Evolutionary conservation across 2,329 filamentous ascomycete genomes (phyloP), one percentile per base, ranked within the genome.

Genomic region (Hypoxylon sp.): DNA sequence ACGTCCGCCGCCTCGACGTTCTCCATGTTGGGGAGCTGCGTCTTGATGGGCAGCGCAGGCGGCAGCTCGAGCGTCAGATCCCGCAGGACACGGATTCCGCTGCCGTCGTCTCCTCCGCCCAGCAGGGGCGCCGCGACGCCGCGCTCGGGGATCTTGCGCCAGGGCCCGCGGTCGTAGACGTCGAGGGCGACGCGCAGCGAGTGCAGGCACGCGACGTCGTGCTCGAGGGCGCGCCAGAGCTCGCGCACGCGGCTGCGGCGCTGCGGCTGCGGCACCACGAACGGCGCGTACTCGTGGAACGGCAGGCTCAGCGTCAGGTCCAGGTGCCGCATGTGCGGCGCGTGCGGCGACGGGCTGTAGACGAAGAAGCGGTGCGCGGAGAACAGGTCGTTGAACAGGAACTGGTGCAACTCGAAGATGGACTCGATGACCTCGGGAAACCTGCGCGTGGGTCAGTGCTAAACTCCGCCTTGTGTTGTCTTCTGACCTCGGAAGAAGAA

Each of bases 401-500:
- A 65, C 21, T 65, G 67, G 45, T 73, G 69, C 3, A 57, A 67
- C 48, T 73, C 69, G 15, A 73, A 62, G 17, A 72, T 70, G 3
- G 71, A 72, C 18, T 67, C 63, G 20, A 71, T 48, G 8, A 70
- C 66, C 59, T 73, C 71, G 17, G 69, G 70, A 48, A 72, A 69
- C 67, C 71, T 73, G 56, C 4, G 38, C 2, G 37, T 8, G 4
- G 35, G 7, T 13, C 24, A 21, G 10, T n/a, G n/a, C n/a, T n/a
- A n/a, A n/a, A n/a, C n/a, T n/a, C n/a, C n/a, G n/a, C n/a, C n/a
- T n/a, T n/a, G n/a, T n/a, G n/a, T n/a, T n/a, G n/a, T n/a, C n/a
- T n/a, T n/a, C n/a, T n/a, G 13, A 40, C n/a, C 37, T 26, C n/a
- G 23, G 5, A 35, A n/a, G 27, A 15, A 42, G 42, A 18, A 13